These are phyloP conservation scores for Barnettozyma sp. DNA, from an alignment of 805 yeast genomes.

Conservation along the genomic window DNA sequence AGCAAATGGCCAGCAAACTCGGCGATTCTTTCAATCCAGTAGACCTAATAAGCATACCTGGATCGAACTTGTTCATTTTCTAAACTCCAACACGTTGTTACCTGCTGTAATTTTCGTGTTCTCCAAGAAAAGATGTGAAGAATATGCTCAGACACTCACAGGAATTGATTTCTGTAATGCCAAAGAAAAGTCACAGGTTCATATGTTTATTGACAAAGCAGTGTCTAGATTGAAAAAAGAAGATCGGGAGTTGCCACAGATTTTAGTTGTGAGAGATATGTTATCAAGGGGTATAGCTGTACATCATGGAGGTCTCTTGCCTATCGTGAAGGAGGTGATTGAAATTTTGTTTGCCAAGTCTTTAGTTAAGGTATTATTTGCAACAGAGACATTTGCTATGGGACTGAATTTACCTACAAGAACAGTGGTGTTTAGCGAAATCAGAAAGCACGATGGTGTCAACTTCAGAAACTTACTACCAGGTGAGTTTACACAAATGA, in stretches of 20 bases:
- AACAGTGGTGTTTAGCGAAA: constrained; percentile 85
- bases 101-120: constrained; percentile 94
- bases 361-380: constrained; percentile 83
- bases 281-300: constrained; percentile 89
- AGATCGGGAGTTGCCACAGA: constrained; percentile 91
- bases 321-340: constrained; percentile 88
- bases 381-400: constrained; percentile 99
- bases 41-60: constrained; percentile 73
- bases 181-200: constrained; percentile 85
- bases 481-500: constrained; percentile 98
- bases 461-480: constrained; percentile 77
- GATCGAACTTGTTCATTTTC: constrained; percentile 61
- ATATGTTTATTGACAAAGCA: constrained; percentile 88
- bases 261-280: constrained; percentile 72
- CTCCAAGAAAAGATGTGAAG: constrained; percentile 89
- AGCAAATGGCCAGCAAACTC: constrained; percentile 19
- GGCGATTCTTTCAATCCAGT: constrained; percentile 28
- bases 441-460: constrained; percentile 87
- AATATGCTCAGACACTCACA: constrained; percentile 72
- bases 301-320: constrained; percentile 90
- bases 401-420: constrained; percentile 94
- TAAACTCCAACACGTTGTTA: constrained; percentile 60
- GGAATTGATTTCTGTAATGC: constrained; percentile 75
- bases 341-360: constrained; percentile 87
- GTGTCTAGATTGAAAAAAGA: constrained; percentile 82